phyloP scores from a whole-genome alignment of 1,284 basidiomycete genomes.

The Naganishia albida region DNA sequence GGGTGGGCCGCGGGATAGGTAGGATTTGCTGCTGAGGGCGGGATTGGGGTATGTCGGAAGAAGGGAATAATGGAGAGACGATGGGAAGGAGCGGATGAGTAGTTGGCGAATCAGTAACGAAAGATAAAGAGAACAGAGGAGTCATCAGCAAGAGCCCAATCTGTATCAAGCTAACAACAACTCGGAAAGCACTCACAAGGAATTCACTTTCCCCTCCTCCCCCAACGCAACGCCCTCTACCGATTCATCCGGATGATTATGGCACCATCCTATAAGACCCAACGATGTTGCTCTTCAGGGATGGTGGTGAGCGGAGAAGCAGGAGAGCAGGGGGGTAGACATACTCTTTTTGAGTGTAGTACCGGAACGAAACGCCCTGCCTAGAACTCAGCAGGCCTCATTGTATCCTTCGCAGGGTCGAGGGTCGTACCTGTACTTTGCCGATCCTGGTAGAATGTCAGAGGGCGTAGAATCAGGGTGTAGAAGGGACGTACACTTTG shows the following conservation, averaged over 20 bases:
- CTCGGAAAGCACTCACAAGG: conserved; percentile 43
- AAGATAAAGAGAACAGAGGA: no score
- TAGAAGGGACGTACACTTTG: conserved; percentile 9
- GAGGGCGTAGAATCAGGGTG: no score
- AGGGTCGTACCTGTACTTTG: conserved; percentile 29
- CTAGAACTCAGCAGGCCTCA: neutral
- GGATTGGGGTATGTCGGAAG: neutral
- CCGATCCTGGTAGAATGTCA: conserved; percentile 12
- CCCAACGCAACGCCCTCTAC: conserved; percentile 52
- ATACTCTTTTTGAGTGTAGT: conserved; percentile 27
- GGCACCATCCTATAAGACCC: conserved; percentile 47
- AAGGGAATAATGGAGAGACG: neutral
- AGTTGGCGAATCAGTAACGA: no score
- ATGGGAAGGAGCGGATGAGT: conserved; percentile 1
- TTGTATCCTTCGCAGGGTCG: no score
- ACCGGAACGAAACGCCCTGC: conserved; percentile 31
- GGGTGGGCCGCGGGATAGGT: conserved; percentile 43
- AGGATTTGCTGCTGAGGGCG: conserved; percentile 38
- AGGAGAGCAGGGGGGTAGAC: neutral
- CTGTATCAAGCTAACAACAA: no score
- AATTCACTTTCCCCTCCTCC: conserved; percentile 40
- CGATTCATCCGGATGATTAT: conserved; percentile 47
- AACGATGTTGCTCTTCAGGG: conserved; percentile 42
- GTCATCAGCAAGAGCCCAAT: no score
- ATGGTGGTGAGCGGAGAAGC: neutral